A percentile compares a stretch with the other conserved stretches of the same genome.
Conservation (phyloP, 1,284 basidiomycete species). For the Ceratobasidium sp. region DNA sequence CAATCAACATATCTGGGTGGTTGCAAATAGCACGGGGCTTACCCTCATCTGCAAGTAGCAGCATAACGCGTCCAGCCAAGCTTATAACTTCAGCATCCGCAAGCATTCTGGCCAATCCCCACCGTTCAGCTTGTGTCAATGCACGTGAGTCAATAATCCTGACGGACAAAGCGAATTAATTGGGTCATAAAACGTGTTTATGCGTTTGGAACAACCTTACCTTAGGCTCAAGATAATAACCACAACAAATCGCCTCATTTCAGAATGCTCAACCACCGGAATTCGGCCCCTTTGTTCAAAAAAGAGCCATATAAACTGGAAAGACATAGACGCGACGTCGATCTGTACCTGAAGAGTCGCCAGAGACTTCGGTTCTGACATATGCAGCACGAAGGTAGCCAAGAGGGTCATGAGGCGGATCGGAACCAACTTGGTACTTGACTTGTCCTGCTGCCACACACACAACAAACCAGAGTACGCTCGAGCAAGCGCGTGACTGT, state of each 20-base stretch:
- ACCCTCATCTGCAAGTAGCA: too few relatives aligned
- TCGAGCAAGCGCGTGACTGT: neutral
- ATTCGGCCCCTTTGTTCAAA: neutral
- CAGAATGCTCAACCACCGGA: neutral
- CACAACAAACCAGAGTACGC: neutral
- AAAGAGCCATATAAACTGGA: neutral
- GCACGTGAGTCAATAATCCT: too few relatives aligned
- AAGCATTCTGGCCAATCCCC: too few relatives aligned
- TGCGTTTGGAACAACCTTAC: too few relatives aligned
- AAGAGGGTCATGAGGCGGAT: neutral
- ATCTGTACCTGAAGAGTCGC: neutral
- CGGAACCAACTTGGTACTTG: neutral
- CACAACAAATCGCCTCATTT: neutral
- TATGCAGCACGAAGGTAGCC: neutral
- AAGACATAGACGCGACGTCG: neutral
- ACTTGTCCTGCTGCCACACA: neutral
- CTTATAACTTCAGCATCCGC: too few relatives aligned
- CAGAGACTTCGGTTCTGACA: neutral
- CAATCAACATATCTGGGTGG: too few relatives aligned
- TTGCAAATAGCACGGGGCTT: too few relatives aligned
- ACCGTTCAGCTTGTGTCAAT: too few relatives aligned
- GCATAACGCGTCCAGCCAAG: too few relatives aligned
- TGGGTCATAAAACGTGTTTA: too few relatives aligned
- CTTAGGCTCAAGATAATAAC: neutral
- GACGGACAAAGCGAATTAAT: too few relatives aligned